Conservation (phyloP, 2,329 filamentous ascomycete species). For the Chrysosporium keratinophilum region DNA sequence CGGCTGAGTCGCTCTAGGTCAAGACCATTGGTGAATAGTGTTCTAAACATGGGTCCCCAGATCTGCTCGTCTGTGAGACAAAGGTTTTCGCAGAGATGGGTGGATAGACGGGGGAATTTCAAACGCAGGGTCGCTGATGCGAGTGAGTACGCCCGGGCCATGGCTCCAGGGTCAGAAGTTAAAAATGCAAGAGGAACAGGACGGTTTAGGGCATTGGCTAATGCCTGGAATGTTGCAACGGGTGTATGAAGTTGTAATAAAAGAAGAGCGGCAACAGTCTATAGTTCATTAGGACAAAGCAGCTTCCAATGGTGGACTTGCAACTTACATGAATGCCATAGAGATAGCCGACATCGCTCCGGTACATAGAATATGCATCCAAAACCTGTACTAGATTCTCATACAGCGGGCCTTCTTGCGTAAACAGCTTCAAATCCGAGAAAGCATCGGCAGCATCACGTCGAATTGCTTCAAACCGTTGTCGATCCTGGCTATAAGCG, state of each 20-base stretch:
- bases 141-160: slow-evolving; percentile 45
- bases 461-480: slow-evolving; percentile 46
- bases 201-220: slow-evolving; percentile 53
- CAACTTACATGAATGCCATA: slow-evolving; percentile 46
- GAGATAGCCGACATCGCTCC: slow-evolving; percentile 52
- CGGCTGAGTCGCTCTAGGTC: slow-evolving; percentile 45
- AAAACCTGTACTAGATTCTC: slow-evolving; percentile 48
- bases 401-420: slow-evolving; percentile 44
- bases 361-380: slow-evolving; percentile 54
- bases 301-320: not conserved
- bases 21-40: slow-evolving; percentile 43
- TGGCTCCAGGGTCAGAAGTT: slow-evolving; percentile 46
- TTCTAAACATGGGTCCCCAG: slow-evolving; percentile 46
- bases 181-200: slow-evolving; percentile 52
- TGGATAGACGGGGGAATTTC: slow-evolving; percentile 47
- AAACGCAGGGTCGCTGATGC: slow-evolving; percentile 48
- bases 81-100: slow-evolving; percentile 40
- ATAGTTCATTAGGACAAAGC: slow-evolving; percentile 5
- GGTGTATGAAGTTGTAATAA: slow-evolving; percentile 47
- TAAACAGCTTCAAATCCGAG: slow-evolving; percentile 50
- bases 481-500: slow-evolving; percentile 35
- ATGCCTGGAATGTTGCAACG: slow-evolving; percentile 46
- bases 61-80: slow-evolving; percentile 35
- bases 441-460: slow-evolving; percentile 46
- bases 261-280: slow-evolving; percentile 48